phyloP scores from a whole-genome alignment of 2,329 filamentous ascomycete species.

The Mycosphaerella sp. region DNA sequence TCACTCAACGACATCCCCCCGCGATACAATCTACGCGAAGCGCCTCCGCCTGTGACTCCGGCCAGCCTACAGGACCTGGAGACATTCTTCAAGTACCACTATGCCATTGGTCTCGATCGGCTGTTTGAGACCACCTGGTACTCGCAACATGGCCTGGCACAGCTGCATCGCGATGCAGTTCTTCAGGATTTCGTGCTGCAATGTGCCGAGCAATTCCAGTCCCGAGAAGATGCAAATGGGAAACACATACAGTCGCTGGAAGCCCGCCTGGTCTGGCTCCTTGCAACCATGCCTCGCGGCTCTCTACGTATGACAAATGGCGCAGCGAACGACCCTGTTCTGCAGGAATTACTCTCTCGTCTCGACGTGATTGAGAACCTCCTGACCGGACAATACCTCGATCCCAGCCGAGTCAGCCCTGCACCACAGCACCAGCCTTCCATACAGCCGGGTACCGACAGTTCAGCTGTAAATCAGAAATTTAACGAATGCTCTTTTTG shows the following conservation, averaged over 20 bases:
- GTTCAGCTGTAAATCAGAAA: conserved; percentile 24
- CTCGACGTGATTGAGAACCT: conserved; percentile 71
- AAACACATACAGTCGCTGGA: conserved; percentile 46
- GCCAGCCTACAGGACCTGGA: conserved; percentile 59
- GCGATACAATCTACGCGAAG: conserved; percentile 25
- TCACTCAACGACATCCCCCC: conserved; percentile 15
- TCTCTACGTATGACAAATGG: conserved; percentile 40
- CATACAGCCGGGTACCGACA: conserved; percentile 31
- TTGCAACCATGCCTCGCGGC: conserved; percentile 45
- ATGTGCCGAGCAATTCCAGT: conserved; percentile 49
- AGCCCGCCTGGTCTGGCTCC: conserved; percentile 55
- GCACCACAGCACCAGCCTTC: conserved; percentile 37
- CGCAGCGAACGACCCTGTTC: conserved; percentile 41
- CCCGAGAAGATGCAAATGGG: conserved; percentile 20
- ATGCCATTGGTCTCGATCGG: conserved; percentile 65
- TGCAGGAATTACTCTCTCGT: conserved; percentile 57
- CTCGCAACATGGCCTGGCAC: conserved; percentile 48
- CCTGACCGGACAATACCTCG: conserved; percentile 63
- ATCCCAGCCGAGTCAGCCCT: conserved; percentile 53
- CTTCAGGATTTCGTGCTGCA: conserved; percentile 62
- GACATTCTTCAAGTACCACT: conserved; percentile 70
- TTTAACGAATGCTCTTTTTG: conserved; percentile 68
- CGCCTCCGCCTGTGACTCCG: conserved; percentile 39
- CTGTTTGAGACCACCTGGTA: conserved; percentile 86
- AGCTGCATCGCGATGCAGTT: conserved; percentile 50